phyloP scores from a whole-genome alignment of 306 rosid genomes.

The Prunus salicina region DNA sequence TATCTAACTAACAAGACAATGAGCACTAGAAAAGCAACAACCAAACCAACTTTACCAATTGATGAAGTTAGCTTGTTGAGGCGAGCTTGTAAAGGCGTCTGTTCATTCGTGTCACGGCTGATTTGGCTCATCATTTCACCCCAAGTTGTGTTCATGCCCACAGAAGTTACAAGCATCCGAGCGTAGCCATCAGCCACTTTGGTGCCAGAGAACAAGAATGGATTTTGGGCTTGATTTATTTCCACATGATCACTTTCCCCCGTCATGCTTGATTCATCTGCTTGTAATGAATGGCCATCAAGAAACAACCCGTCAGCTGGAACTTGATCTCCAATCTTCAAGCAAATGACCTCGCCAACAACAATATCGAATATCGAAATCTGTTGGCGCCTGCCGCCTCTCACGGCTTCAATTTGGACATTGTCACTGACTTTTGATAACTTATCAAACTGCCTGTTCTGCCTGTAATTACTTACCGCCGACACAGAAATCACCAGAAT shows the following conservation, averaged over 20 bases:
- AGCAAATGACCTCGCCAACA: constrained; percentile 37
- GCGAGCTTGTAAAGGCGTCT: constrained; percentile 41
- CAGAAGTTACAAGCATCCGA: constrained; percentile 45
- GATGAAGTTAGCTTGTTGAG: constrained; percentile 41
- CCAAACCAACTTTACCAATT: constrained; percentile 42
- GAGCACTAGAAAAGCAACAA: constrained; percentile 41
- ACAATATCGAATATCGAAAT: constrained; percentile 45
- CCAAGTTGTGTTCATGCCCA: constrained; percentile 48
- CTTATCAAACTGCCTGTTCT: constrained; percentile 42
- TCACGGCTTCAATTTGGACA: constrained; percentile 33
- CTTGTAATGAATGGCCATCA: constrained; percentile 34
- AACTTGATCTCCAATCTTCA: constrained; percentile 53
- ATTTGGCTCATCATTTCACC: constrained; percentile 51
- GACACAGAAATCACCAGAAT: constrained; percentile 34
- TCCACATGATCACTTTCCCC: constrained; percentile 48
- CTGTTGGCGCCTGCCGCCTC: constrained; percentile 27
- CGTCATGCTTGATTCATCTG: constrained; percentile 56
- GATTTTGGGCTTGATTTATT: constrained; percentile 15
- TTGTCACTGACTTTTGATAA: constrained; percentile 30
- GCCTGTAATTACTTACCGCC: constrained; percentile 32
- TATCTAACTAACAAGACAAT: constrained; percentile 36
- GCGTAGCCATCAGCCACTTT: constrained; percentile 46
- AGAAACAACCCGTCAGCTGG: constrained; percentile 49
- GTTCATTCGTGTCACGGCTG: constrained; percentile 20
- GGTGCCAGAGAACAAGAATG: constrained; percentile 43